phyloP scores from a whole-genome alignment of 345 rosid species.

The Eucalyptus globulus region DNA sequence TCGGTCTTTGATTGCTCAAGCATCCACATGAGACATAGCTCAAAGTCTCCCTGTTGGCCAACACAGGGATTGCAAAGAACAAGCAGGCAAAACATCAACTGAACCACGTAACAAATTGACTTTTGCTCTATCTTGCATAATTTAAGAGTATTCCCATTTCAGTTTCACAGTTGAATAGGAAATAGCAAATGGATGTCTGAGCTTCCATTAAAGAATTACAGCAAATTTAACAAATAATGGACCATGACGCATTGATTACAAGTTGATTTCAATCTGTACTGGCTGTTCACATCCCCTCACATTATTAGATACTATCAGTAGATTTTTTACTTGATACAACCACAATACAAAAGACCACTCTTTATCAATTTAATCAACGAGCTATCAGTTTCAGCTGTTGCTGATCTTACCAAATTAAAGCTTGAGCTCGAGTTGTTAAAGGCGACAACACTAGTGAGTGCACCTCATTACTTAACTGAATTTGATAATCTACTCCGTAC shows the following conservation, averaged over 20 bases:
- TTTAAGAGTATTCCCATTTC: background rate
- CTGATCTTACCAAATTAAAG: background rate
- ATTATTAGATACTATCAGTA: background rate
- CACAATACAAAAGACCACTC: background rate
- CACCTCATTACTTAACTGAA: background rate
- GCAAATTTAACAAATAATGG: background rate
- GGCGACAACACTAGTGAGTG: background rate
- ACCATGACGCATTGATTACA: background rate
- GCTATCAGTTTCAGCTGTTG: background rate
- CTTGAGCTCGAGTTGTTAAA: background rate
- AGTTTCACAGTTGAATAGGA: background rate
- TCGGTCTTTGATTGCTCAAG: background rate
- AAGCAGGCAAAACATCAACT: background rate
- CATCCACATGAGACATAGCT: background rate
- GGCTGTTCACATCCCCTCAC: background rate
- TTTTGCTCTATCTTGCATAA: background rate
- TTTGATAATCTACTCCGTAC: background rate
- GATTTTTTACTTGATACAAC: background rate
- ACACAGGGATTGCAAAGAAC: background rate
- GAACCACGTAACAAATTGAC: background rate
- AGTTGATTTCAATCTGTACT: background rate
- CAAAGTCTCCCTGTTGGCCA: background rate
- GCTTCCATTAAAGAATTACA: background rate
- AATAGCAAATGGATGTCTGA: background rate
- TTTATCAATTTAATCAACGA: background rate